Evolutionary conservation across 768 basidiomycete genomes (phyloP), one percentile per base, ranked within the genome.

Genomic region (Boletus reticulatus): DNA sequence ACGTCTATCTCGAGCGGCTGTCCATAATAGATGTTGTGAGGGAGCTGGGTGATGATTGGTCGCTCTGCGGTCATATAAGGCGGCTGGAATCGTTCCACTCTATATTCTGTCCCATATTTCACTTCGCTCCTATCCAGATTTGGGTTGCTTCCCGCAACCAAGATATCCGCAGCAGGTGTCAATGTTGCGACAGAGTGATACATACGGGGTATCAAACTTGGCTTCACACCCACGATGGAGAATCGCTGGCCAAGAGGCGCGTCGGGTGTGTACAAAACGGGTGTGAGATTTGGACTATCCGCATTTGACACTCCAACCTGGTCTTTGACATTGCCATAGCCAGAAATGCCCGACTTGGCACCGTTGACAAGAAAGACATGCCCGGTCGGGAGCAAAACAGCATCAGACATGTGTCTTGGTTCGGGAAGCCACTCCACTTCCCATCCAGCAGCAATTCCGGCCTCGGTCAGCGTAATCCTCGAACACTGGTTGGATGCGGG

Each of bases 111-210:
- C 31, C 86, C 84, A 66, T 89, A 94, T 66, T 76, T 75, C 41
- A 82, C 62, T 61, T 84, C 86, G 62, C 85, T 90, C 50, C 88
- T 75, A 68, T 92, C 89, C 55, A 92, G 69, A 69, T 92, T 92
- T 24, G 91, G 91, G 64, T 91, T 92, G 56, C 89, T 89, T 34
- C 90, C 90, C 19, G 89, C 85, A 53, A 93, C 83, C 85, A 92
- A 83, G 48, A 92, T 71, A 49, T 81, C 78, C 4, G 85, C 91
- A 31, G 72, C 74, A 8, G 90, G 90, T 9, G 88, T 87, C 63
- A 92, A 72, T 16, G 86, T 89, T 44, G 90, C 91, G 1, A 88
- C 83, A n/a, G 89, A 92, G 65, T 92, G 90, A 65, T 92, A 93
- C 69, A 93, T 62, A 49, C 91, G 72, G 17, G 91, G 84, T 57